phyloP scores from a whole-genome alignment of 768 basidiomycete species.

The Pleurotus platypus region DNA sequence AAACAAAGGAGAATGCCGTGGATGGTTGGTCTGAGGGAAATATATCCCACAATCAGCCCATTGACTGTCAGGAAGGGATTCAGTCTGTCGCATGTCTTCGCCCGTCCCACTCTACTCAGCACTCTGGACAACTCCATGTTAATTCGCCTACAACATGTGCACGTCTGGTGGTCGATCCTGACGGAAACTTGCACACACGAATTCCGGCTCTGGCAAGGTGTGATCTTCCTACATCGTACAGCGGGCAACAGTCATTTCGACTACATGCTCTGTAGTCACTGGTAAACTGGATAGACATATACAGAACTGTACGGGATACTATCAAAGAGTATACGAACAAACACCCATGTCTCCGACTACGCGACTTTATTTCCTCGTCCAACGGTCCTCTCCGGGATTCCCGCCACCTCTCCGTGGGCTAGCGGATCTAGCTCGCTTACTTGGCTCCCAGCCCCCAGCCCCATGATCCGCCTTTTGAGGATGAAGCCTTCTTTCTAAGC shows the following conservation, averaged over 20 bases:
- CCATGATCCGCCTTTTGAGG: slow-evolving; percentile 61
- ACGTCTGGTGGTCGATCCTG: no score
- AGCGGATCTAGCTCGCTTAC: slow-evolving; percentile 74
- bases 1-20: slow-evolving; percentile 48
- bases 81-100: no score
- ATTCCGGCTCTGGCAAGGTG: no score
- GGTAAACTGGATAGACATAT: background rate
- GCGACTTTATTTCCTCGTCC: slow-evolving; percentile 54
- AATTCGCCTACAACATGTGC: no score
- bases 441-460: slow-evolving; percentile 84
- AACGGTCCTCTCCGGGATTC: slow-evolving; percentile 70
- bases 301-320: background rate
- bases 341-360: background rate
- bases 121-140: no score
- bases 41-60: no score
- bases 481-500: slow-evolving; percentile 74
- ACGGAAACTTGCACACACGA: no score
- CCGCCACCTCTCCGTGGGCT: slow-evolving; percentile 65
- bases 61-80: no score
- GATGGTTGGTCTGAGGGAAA: slow-evolving; percentile 57
- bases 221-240: no score
- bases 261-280: no score
- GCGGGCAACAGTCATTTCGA: no score
- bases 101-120: no score
- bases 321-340: background rate